These are phyloP conservation scores for Saitozyma sp. DNA, from an alignment of 768 basidiomycete genomes.

Conservation along the genomic window DNA sequence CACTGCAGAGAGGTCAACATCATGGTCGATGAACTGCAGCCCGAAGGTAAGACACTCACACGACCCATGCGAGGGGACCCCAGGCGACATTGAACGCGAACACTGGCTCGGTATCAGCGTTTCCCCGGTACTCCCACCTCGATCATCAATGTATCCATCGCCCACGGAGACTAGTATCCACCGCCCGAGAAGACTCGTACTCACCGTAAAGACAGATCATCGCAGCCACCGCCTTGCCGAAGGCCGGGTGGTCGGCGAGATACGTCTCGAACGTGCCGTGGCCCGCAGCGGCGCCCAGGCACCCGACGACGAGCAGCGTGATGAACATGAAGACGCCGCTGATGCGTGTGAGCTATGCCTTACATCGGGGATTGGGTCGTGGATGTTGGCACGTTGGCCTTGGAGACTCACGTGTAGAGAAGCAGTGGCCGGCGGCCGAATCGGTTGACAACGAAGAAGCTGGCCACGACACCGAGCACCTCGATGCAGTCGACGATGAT, in stretches of 20 bases:
- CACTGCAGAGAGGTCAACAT: slow-evolving; percentile 13
- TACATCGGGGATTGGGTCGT: too few species aligned
- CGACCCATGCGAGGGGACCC: slow-evolving; percentile 48
- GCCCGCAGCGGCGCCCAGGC: slow-evolving; percentile 42
- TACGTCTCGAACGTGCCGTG: slow-evolving; percentile 34
- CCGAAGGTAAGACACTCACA: slow-evolving; percentile 14
- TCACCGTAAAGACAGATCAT: slow-evolving; percentile 47
- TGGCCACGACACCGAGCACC: slow-evolving; percentile 42
- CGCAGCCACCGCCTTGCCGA: slow-evolving; percentile 46
- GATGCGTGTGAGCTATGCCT: neutral
- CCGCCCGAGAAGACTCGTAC: too few species aligned
- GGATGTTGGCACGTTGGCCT: neutral
- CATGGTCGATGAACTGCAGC: too few species aligned
- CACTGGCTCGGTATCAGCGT: slow-evolving; percentile 13
- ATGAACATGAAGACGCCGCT: slow-evolving; percentile 47
- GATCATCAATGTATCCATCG: too few species aligned
- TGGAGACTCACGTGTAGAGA: slow-evolving; percentile 35
- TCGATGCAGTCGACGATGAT: slow-evolving; percentile 47
- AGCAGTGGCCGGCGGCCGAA: slow-evolving; percentile 48
- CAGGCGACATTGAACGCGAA: slow-evolving; percentile 53
- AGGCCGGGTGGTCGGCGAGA: slow-evolving; percentile 23
- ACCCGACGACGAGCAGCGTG: slow-evolving; percentile 44
- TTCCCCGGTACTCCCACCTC: neutral
- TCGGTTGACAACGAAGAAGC: slow-evolving; percentile 45
- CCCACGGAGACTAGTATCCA: neutral